A percentile compares a stretch with the other conserved stretches of the same genome.
Conservation (phyloP, 2,329 filamentous ascomycete species). For the Rhytidhysteron rufulum region DNA sequence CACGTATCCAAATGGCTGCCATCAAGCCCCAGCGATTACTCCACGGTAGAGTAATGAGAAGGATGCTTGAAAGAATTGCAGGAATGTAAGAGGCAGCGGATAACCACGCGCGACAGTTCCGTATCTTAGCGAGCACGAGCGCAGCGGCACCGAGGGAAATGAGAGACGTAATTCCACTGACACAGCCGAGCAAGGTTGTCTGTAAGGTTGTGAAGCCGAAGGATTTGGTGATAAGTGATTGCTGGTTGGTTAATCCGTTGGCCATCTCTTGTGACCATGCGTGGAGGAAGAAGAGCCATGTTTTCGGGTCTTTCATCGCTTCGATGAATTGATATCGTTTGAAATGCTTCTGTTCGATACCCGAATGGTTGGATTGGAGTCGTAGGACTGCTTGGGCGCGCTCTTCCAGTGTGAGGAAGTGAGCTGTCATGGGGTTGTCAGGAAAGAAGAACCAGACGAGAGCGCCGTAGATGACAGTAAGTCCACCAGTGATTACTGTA, state of each 20-base stretch:
- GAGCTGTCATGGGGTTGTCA: conserved; percentile 39
- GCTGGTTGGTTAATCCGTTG: conserved; percentile 16
- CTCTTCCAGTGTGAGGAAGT: conserved; percentile 16
- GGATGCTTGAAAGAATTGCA: conserved; percentile 33
- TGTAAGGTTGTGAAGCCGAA: conserved; percentile 41
- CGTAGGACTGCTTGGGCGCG: conserved; percentile 16
- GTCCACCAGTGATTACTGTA: neutral
- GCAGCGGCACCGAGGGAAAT: conserved; percentile 25
- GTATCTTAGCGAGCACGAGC: conserved; percentile 23
- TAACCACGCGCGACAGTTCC: conserved; percentile 23
- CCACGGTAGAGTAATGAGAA: conserved; percentile 36
- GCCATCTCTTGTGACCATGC: conserved; percentile 13
- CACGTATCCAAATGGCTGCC: conserved; percentile 37
- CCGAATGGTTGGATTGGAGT: conserved; percentile 31
- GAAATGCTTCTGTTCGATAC: conserved; percentile 45
- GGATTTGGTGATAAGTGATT: conserved; percentile 40
- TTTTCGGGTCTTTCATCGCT: conserved; percentile 15
- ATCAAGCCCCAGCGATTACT: conserved; percentile 36
- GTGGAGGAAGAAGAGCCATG: conserved; percentile 16
- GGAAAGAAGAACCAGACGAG: conserved; percentile 35
- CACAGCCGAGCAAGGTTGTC: conserved; percentile 18
- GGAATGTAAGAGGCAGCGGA: conserved; percentile 33
- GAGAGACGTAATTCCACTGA: conserved; percentile 16
- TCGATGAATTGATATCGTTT: conserved; percentile 13
- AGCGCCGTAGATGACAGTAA: neutral